Conservation (phyloP, 2,329 filamentous ascomycete species). For the Hypoxylon sp. region DNA sequence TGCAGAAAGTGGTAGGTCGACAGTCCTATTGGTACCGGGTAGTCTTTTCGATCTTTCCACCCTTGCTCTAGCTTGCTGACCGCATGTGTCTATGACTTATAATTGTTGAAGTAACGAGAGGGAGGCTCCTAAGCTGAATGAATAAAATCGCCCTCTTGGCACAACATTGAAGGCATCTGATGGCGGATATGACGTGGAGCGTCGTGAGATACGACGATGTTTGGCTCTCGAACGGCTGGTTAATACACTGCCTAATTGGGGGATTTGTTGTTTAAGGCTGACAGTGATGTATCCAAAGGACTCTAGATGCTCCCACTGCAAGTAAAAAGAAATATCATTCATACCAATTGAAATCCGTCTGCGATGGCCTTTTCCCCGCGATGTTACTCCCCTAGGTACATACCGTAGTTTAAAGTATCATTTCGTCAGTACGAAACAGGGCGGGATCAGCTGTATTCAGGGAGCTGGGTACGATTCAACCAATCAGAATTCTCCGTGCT, state of each 20-base stretch:
- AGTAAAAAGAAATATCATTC: neutral
- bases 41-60: conserved; percentile 23
- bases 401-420: conserved; percentile 3
- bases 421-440: conserved; percentile 12
- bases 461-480: conserved; percentile 11
- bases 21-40: conserved; percentile 32
- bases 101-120: conserved; percentile 12
- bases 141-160: neutral
- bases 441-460: neutral
- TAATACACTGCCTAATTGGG: neutral
- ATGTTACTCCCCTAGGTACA: neutral
- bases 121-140: conserved; percentile 2
- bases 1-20: conserved; percentile 20
- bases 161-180: conserved; percentile 1
- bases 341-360: neutral
- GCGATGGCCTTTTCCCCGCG: neutral
- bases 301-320: neutral
- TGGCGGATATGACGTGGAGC: neutral
- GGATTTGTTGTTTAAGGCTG: conserved; percentile 10
- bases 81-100: conserved; percentile 19
- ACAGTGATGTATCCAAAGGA: neutral
- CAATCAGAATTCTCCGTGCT: conserved; percentile 13
- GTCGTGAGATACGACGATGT: conserved; percentile 1
- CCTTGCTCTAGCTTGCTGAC: conserved; percentile 35
- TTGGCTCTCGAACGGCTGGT: conserved; percentile 2